Base-by-base conservation (phyloP, 1,139 yeast species). In the Candida frijolesensis region DNA sequence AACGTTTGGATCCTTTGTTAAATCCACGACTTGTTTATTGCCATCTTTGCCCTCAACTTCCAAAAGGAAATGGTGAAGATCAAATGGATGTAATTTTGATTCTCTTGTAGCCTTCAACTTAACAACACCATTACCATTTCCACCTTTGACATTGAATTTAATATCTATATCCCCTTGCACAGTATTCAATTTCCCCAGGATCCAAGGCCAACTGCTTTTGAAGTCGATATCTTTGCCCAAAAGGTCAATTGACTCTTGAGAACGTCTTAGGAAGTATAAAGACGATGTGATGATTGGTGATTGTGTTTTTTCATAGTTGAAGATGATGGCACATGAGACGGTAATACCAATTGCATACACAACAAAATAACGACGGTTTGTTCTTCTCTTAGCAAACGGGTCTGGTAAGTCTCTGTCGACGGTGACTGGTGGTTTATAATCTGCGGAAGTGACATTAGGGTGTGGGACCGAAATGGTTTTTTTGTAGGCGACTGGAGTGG, bases 231-330 rank as follows among this genome's bases (percentile, higher is more conserved):
- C 85, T 45, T 79, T 81, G 14, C 99, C 99, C 44, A 94, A 72
- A 2, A 73, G 65, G 16, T 79, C 80, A 44, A 80, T 74, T n/a
- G 91, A 94, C 44, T 71, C 59, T n/a, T 78, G 75, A 2, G 95
- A 86, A 63, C 97, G 79, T 63, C 98, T 82, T 59, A 94, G 72
- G 54, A 89, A 87, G 67, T 90, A 91, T 65, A 94, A 72, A 2
- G 96, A 87, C n/a, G 96, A 91, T 42, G 87, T 81, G 57, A 91
- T 87, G 51, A 92, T 82, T 1, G 98, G 97, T 8, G 96, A 88
- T 49, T 87, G 83, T 22, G 91, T 84, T 66, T 90, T 92, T 65
- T 94, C 98, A 70, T 92, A 92, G 73, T 94, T 91, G 79, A 92
- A 85, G 59, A 91, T 88, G 38, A 88, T 78, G 18, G 80, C 78